phyloP scores from a whole-genome alignment of 2,329 filamentous ascomycete species.

The Ophiocordyceps sinensis region DNA sequence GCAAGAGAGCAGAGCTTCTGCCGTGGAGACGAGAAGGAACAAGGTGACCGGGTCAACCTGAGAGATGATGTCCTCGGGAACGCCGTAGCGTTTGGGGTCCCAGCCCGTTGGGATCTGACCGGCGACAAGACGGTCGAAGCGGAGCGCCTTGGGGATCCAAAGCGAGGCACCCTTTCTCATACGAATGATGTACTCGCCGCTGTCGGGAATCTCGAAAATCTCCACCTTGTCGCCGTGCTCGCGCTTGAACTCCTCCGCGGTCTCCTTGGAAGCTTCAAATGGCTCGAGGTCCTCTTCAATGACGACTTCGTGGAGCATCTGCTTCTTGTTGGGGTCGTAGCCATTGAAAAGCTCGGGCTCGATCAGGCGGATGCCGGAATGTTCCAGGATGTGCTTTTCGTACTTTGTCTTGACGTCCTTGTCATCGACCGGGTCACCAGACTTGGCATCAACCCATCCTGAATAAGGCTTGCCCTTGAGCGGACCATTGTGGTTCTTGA shows the following conservation, averaged over 20 bases:
- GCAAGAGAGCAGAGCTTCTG: slow-evolving; percentile 76
- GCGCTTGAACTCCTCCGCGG: slow-evolving; percentile 90
- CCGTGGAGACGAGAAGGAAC: slow-evolving; percentile 86
- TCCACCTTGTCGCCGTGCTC: slow-evolving; percentile 97
- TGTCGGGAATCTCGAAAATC: slow-evolving; percentile 87
- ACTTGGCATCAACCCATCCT: slow-evolving; percentile 92
- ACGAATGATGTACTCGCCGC: slow-evolving; percentile 85
- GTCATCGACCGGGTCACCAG: slow-evolving; percentile 89
- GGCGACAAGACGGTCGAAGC: slow-evolving; percentile 93
- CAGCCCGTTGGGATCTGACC: slow-evolving; percentile 95
- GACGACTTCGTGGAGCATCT: slow-evolving; percentile 92
- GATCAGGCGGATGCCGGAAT: slow-evolving; percentile 93
- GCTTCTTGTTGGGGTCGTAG: slow-evolving; percentile 97
- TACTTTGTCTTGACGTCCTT: slow-evolving; percentile 97
- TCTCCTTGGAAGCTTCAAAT: slow-evolving; percentile 95
- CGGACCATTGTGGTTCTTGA: slow-evolving; percentile 94
- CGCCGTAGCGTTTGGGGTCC: slow-evolving; percentile 91
- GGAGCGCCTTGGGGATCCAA: slow-evolving; percentile 90
- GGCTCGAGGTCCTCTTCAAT: slow-evolving; percentile 95
- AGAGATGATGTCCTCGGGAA: slow-evolving; percentile 93
- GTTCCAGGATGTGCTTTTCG: slow-evolving; percentile 90
- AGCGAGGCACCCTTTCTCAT: slow-evolving; percentile 91
- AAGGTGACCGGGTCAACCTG: slow-evolving; percentile 96
- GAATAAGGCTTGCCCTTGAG: slow-evolving; percentile 95
- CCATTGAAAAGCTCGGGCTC: slow-evolving; percentile 94